Base-by-base conservation (phyloP, 768 basidiomycete genomes). In the Paxillus ammoniavirescens region DNA sequence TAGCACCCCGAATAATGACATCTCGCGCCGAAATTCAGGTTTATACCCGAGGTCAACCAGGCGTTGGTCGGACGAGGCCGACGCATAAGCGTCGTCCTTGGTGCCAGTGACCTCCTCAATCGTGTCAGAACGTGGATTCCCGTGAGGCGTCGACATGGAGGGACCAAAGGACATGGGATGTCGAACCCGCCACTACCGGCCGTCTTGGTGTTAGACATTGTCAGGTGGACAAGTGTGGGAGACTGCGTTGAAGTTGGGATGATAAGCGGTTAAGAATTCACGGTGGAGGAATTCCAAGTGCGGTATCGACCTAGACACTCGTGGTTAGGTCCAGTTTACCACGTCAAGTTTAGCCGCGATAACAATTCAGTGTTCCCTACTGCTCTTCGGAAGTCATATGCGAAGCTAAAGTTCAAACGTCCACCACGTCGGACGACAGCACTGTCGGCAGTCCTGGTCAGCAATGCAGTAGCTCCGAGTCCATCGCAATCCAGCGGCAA, bases 1-100 rank as follows among this genome's bases (percentile, higher is more conserved):
- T 42, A 82, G 69, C 33, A 84, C 82, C 21, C 82, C 81, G 49
- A 79, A 82, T 33, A 81, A 67, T 12, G 80, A 80, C 78, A 84
- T 82, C 60, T 82, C 80, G 30, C 82, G 73, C n/a, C 76, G 70
- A 62, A 82, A 83, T 56, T 82, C 77, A 47, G 76, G 73, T 58
- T 75, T 77, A 61, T 83, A 82, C 9, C 81, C 82, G 15, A 83
- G 74, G 41, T 80, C 77, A 42, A 74, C 70, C 48, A 80, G 68
- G 28, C 78, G 73, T 55, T 71, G 65, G 65, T 83, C 76, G 2
- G 72, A 70, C 61, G 2, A 9, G 43, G 50, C 43, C 18, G 63
- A 67, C 37, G 30, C 17, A 23, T 55, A 55, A 1, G 31, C 50
- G 35, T 57, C 38, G 35, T 47, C 58, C 18, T 35, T 56, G 7